A percentile compares a stretch with the other conserved stretches of the same genome.
Conservation (phyloP, 495 filamentous ascomycete species). For the Penicillium bovifimosum region DNA sequence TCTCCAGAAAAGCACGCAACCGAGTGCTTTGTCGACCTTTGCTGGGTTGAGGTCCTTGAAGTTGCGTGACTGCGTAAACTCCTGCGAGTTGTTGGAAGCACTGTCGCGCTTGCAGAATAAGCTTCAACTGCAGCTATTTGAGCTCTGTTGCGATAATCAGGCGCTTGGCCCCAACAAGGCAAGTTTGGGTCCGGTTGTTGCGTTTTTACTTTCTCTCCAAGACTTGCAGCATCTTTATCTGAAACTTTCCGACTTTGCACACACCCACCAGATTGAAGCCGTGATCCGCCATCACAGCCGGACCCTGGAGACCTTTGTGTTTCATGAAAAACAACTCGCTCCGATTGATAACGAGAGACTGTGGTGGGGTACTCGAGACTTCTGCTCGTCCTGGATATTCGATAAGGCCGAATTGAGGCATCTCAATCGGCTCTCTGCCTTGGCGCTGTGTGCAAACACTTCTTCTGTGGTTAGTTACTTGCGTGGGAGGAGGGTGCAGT, state of each 20-base stretch:
- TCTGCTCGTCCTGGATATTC: too few relatives aligned
- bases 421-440: too few relatives aligned
- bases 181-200: not conserved
- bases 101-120: not conserved
- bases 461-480: not conserved
- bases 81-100: too few relatives aligned
- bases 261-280: not conserved
- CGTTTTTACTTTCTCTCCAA: not conserved
- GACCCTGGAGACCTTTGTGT: slow-evolving; percentile 6
- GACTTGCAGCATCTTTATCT: slow-evolving; percentile 1
- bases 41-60: too few relatives aligned
- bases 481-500: too few relatives aligned
- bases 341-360: slow-evolving; percentile 6
- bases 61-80: too few relatives aligned
- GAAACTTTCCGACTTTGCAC: slow-evolving; percentile 4
- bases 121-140: not conserved
- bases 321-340: slow-evolving; percentile 7
- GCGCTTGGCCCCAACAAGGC: not conserved
- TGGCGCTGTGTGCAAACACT: too few relatives aligned
- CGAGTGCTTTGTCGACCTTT: too few relatives aligned
- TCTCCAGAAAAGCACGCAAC: too few relatives aligned
- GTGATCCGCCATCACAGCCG: slow-evolving; percentile 2
- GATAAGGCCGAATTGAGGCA: too few relatives aligned
- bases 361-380: too few relatives aligned
- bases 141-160: not conserved